Evolutionary conservation across 441 rosid species (phyloP).

Genomic region (Populus trichocarpa): DNA sequence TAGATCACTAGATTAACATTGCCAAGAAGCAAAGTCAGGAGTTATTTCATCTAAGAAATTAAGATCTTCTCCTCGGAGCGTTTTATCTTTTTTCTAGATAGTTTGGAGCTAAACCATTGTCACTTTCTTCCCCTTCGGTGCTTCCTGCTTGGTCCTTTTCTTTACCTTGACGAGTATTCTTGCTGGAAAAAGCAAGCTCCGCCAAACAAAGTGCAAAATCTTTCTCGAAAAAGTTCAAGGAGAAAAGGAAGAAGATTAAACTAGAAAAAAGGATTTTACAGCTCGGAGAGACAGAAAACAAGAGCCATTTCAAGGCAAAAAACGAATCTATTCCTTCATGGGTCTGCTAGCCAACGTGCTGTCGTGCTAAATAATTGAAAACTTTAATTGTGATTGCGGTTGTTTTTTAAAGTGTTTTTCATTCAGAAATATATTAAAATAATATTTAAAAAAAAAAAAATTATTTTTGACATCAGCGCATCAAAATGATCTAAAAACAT

Average conservation of each 20-base stretch:
- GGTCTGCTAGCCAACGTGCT: too few relatives aligned
- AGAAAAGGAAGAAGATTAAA: too few relatives aligned
- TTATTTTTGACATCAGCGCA: too few relatives aligned
- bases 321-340: too few relatives aligned
- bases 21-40: neutral
- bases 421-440: too few relatives aligned
- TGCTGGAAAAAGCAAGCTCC: neutral
- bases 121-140: neutral
- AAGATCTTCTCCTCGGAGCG: neutral
- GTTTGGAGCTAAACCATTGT: neutral
- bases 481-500: too few relatives aligned
- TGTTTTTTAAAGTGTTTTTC: too few relatives aligned
- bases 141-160: neutral
- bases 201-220: neutral
- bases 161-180: neutral
- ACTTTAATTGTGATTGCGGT: too few relatives aligned
- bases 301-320: neutral
- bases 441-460: too few relatives aligned
- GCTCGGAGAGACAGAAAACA: neutral
- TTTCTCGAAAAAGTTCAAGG: neutral
- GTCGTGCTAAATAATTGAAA: too few relatives aligned
- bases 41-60: neutral
- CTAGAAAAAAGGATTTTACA: neutral
- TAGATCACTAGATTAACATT: neutral
- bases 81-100: neutral